These are phyloP conservation scores for Antarctomyces pellizariae DNA, from an alignment of 495 filamentous ascomycete genomes.

Conservation along the genomic window DNA sequence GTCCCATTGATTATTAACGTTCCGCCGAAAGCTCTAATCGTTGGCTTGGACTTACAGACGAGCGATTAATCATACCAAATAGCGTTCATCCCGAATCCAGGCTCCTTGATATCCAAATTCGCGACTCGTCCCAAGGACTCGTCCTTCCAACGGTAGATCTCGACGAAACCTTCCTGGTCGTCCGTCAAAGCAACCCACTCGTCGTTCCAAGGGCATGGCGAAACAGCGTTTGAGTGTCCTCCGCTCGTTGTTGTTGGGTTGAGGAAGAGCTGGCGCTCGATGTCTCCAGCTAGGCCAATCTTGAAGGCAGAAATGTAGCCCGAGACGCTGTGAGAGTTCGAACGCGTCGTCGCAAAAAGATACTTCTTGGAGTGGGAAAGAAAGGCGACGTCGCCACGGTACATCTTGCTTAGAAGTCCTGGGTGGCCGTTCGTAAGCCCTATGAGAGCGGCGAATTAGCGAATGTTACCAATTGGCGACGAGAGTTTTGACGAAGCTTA, in stretches of 20 bases:
- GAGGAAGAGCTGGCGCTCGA: slow-evolving; percentile 53
- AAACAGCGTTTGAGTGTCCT: slow-evolving; percentile 65
- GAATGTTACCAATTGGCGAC: slow-evolving; percentile 1
- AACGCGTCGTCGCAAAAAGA: slow-evolving; percentile 59
- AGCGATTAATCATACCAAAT: slow-evolving; percentile 57
- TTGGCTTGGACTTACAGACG: too few relatives aligned
- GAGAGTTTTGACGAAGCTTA: slow-evolving; percentile 12
- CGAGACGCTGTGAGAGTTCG: slow-evolving; percentile 48
- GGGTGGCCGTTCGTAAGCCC: slow-evolving; percentile 17
- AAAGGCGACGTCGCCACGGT: slow-evolving; percentile 57
- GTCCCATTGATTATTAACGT: too few relatives aligned
- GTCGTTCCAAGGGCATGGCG: slow-evolving; percentile 56
- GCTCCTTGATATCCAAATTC: slow-evolving; percentile 48
- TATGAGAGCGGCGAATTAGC: too few relatives aligned
- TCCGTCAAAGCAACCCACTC: slow-evolving; percentile 72
- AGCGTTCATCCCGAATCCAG: slow-evolving; percentile 74
- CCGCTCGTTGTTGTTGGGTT: slow-evolving; percentile 69
- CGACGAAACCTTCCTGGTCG: slow-evolving; percentile 63
- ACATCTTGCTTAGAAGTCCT: slow-evolving; percentile 28
- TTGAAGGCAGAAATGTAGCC: slow-evolving; percentile 63
- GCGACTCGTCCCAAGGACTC: slow-evolving; percentile 58
- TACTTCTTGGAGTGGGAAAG: slow-evolving; percentile 39
- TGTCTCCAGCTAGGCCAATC: slow-evolving; percentile 40
- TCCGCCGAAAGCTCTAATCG: too few relatives aligned
- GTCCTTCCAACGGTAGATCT: slow-evolving; percentile 64